phyloP scores from a whole-genome alignment of 2,329 filamentous ascomycete genomes.

The Allantophomopsis cytisporea region DNA sequence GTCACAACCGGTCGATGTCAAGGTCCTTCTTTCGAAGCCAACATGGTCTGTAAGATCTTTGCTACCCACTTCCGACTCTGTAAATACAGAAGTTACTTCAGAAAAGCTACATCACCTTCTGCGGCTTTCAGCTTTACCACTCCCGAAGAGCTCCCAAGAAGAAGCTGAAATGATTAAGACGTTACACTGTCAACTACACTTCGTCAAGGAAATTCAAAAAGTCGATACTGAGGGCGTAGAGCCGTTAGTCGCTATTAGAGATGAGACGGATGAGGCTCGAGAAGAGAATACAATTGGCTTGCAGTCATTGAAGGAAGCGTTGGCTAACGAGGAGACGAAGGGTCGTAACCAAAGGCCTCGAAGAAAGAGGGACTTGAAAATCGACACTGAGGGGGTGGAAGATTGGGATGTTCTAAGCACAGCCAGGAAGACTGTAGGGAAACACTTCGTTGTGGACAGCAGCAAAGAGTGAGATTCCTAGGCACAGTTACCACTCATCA shows the following conservation, averaged over 20 bases:
- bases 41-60: constrained; percentile 77
- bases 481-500: too few species aligned
- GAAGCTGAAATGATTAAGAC: constrained; percentile 60
- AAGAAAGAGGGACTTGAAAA: constrained; percentile 7
- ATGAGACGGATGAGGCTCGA: constrained; percentile 51
- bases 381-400: constrained; percentile 10
- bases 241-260: constrained; percentile 67
- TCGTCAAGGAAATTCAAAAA: constrained; percentile 74
- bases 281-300: constrained; percentile 45
- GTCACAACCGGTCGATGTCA: constrained; percentile 5
- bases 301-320: constrained; percentile 36
- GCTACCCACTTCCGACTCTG: constrained; percentile 29
- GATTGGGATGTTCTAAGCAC: constrained; percentile 17
- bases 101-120: constrained; percentile 71
- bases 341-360: constrained; percentile 27
- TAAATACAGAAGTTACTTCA: constrained; percentile 29
- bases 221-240: constrained; percentile 62
- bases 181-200: constrained; percentile 72
- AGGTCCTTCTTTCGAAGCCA: constrained; percentile 50
- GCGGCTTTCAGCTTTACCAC: constrained; percentile 75
- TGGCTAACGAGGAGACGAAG: constrained; percentile 45
- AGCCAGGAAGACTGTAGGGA: constrained; percentile 17
- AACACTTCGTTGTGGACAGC: constrained; percentile 21
- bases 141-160: constrained; percentile 46
- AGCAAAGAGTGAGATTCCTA: constrained; percentile 6